Percentiles rank a stretch among this genome's conserved stretches.
Evolutionary conservation across 2,329 filamentous ascomycete genomes (phyloP).

Genomic region (Pseudogymnoascus sp.): DNA sequence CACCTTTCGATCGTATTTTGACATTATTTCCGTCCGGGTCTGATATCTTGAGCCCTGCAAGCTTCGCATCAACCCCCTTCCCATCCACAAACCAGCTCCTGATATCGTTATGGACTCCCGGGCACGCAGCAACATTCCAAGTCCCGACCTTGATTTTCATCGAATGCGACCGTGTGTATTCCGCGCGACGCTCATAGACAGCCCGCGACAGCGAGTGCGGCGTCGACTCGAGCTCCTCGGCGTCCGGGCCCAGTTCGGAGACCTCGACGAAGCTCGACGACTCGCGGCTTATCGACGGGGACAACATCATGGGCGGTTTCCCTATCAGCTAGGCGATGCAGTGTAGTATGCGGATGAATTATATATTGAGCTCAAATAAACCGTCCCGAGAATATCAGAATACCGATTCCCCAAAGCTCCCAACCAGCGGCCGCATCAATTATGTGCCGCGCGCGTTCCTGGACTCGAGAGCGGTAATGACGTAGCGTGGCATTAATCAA

Average conservation of each 20-base stretch:
- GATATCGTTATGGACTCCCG: constrained; percentile 81
- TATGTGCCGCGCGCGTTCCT: not conserved
- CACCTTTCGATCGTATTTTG: constrained; percentile 37
- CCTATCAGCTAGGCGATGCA: not conserved
- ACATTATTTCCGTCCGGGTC: constrained; percentile 27
- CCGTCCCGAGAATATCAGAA: not conserved
- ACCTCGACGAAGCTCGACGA: not conserved
- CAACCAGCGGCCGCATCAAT: not conserved
- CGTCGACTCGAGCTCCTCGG: constrained; percentile 25
- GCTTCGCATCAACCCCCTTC: constrained; percentile 57
- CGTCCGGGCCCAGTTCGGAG: not conserved
- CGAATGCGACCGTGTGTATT: constrained; percentile 69
- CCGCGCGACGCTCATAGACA: constrained; percentile 64
- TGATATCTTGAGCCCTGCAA: constrained; percentile 47
- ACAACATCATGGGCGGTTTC: not conserved
- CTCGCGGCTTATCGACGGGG: not conserved
- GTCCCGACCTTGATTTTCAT: constrained; percentile 84
- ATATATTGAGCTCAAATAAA: not conserved
- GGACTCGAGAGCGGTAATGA: not conserved
- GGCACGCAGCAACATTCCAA: constrained; percentile 87
- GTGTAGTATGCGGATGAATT: not conserved
- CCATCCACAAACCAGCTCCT: constrained; percentile 81
- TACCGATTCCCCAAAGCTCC: not conserved
- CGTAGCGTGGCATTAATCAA: not conserved
- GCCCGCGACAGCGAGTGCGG: constrained; percentile 55